Evolutionary conservation across 441 rosid species (phyloP), one percentile per base, ranked within the genome.

Genomic region (Rhodomyrtus psidioides): DNA sequence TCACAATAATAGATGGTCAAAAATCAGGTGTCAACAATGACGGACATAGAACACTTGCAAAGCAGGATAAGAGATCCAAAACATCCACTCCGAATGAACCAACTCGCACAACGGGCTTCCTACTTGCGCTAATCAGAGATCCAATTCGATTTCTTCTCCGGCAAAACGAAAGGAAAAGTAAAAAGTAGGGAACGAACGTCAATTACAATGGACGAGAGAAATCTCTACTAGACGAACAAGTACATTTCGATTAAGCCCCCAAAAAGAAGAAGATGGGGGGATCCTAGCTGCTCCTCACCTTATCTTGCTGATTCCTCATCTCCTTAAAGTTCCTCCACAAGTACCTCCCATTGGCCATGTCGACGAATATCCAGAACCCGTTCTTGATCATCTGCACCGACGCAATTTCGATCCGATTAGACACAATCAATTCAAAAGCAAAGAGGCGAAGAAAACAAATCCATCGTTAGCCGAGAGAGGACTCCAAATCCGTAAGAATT

Each of bases 291-390:
- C 85, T 87, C 84, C 87, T 86, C 16, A 84, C 83, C 59, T 85
- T 39, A 9, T 82, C 84, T 82, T 90, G 87, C 62, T 86, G 88
- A 34, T 88, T 90, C 91, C 87, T 94, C 92, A 94, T 89, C 82
- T 92, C 95, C 89, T 88, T 93, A 27, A 95, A 86, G 90, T 92
- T 94, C 91, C 95, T 94, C 99, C 99, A 96, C 85, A 97, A 85
- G 86, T 95, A 97, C 85, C 91, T 95, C 82, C 99, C 99, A 62
- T 95, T 96, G 10, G 99, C 98, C 97, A 97, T 96, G 90, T 97
- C 98, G n/a, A 95, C 97, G 60, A 95, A 95, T 85, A 91, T 93
- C 99, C n/a, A n/a, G n/a, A n/a, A n/a, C n/a, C n/a, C n/a, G n/a
- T n/a, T n/a, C n/a, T n/a, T n/a, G n/a, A n/a, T 88, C 90, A 84